These are phyloP conservation scores for Fusarium sp. DNA, from an alignment of 2,329 filamentous ascomycete genomes.

Conservation along the genomic window DNA sequence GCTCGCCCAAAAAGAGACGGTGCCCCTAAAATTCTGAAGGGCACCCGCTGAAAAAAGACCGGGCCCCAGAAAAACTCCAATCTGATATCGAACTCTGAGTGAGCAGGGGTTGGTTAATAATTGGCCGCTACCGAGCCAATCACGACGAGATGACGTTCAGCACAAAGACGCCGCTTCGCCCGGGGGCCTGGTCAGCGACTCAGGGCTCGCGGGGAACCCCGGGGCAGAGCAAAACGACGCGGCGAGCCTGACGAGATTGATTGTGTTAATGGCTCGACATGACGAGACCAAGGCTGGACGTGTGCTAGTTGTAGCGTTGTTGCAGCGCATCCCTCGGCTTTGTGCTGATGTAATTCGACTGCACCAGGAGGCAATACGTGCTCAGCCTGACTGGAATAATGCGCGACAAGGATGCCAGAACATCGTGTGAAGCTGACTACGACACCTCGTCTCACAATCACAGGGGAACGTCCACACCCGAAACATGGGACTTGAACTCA, in stretches of 20 bases:
- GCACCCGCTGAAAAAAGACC: constrained; percentile 11
- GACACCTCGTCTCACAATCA: background rate
- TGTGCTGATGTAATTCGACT: background rate
- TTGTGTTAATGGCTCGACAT: constrained; percentile 10
- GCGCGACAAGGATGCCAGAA: background rate
- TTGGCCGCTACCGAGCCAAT: constrained; percentile 52
- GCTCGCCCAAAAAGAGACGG: constrained; percentile 16
- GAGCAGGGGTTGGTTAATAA: constrained; percentile 51
- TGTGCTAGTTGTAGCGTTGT: background rate
- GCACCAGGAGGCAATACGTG: too few relatives aligned
- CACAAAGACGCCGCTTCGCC: constrained; percentile 42
- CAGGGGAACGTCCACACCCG: background rate
- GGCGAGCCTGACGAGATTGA: constrained; percentile 27
- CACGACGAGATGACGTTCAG: constrained; percentile 54
- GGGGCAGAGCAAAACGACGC: constrained; percentile 29
- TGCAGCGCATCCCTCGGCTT: too few relatives aligned
- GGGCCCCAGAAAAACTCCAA: constrained; percentile 48
- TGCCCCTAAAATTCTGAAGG: constrained; percentile 41
- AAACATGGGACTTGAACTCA: constrained; percentile 7
- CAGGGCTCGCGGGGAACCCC: constrained; percentile 47
- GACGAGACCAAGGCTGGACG: background rate
- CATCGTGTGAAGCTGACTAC: constrained; percentile 3
- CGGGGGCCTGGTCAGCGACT: constrained; percentile 44
- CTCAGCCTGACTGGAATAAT: background rate
- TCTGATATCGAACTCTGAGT: constrained; percentile 56